Percentiles rank a stretch among this genome's conserved stretches.
Conservation (phyloP, 495 filamentous ascomycete genomes). For the Lepraria neglecta region DNA sequence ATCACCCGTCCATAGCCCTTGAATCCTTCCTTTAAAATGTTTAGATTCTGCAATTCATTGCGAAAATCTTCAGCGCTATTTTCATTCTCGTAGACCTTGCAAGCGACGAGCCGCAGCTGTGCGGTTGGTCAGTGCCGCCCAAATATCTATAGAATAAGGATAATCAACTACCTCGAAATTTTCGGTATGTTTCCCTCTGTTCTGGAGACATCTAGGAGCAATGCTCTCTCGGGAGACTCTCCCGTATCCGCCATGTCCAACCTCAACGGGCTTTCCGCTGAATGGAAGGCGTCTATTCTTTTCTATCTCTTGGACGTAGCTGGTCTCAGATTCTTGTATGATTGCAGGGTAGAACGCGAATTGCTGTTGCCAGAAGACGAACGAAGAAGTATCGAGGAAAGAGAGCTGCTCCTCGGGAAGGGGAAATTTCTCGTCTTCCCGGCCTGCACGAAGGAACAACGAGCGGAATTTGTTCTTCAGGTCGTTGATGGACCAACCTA, state of each 20-base stretch:
- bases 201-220: constrained; percentile 12
- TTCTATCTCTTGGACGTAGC: constrained; percentile 11
- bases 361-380: constrained; percentile 5
- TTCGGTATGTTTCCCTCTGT: neutral
- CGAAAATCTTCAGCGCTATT: neutral
- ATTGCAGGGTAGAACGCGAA: constrained; percentile 14
- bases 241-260: constrained; percentile 17
- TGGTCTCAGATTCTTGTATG: neutral
- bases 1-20: neutral
- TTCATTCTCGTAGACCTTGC: constrained; percentile 11
- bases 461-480: constrained; percentile 7
- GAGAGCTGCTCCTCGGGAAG: neutral
- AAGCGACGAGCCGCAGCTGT: constrained; percentile 8
- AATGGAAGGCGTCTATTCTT: constrained; percentile 15
- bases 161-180: constrained; percentile 12
- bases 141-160: too few relatives aligned
- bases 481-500: constrained; percentile 12
- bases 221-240: constrained; percentile 6
- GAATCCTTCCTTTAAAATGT: constrained; percentile 10
- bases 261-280: neutral
- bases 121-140: neutral
- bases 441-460: constrained; percentile 7
- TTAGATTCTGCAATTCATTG: neutral
- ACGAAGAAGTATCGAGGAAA: neutral
- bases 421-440: neutral